Conservation (phyloP, 805 yeast species). For the Monosporozyma solicola region DNA sequence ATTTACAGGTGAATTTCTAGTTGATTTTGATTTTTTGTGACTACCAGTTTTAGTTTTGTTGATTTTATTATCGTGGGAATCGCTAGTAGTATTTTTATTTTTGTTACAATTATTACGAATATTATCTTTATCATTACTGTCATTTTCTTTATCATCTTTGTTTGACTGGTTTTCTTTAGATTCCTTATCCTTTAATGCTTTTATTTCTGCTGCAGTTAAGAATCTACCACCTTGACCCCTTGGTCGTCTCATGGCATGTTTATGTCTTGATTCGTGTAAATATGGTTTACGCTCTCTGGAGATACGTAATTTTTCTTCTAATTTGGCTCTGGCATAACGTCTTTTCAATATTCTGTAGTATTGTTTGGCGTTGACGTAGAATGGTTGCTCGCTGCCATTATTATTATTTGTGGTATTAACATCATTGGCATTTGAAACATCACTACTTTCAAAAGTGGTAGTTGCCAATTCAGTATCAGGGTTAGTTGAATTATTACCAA, state of each 20-base stretch:
- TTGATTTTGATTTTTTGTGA: background rate
- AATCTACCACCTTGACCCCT: slow-evolving; percentile 98
- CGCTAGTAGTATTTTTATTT: background rate
- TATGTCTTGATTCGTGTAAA: slow-evolving; percentile 92
- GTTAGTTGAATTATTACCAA: background rate
- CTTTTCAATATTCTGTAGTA: slow-evolving; percentile 91
- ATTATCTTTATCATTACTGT: background rate
- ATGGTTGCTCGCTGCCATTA: slow-evolving; percentile 62
- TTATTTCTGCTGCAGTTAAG: slow-evolving; percentile 81
- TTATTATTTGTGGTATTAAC: background rate
- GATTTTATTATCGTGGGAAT: background rate
- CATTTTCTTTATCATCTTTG: background rate
- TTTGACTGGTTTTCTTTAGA: background rate
- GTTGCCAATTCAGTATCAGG: background rate
- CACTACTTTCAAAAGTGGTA: background rate
- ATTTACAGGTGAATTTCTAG: background rate
- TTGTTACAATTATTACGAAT: background rate
- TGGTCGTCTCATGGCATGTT: slow-evolving; percentile 98
- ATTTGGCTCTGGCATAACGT: slow-evolving; percentile 84
- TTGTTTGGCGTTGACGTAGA: slow-evolving; percentile 95
- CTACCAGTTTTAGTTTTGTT: background rate
- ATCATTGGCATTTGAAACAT: background rate
- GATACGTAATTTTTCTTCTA: slow-evolving; percentile 80
- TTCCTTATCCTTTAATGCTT: slow-evolving; percentile 39
- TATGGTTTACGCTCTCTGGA: slow-evolving; percentile 90